Base-by-base conservation (phyloP, 805 yeast species). In the Vanderwaltozyma polyspora region DNA sequence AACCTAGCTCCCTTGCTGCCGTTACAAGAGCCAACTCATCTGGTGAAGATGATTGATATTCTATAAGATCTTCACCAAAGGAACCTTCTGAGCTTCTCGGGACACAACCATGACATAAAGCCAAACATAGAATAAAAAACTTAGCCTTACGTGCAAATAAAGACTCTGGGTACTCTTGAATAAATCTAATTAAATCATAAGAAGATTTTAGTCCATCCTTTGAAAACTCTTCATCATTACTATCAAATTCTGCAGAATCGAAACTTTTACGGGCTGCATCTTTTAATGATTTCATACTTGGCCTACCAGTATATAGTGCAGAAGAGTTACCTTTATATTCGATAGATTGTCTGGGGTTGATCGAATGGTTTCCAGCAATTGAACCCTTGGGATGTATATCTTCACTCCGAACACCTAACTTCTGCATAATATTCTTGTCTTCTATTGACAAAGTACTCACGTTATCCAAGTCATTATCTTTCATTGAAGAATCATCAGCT, bases 1-100 rank as follows among this genome's bases (percentile, higher is more conserved):
- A 91, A 0, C 99, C 99, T 67, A 91, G 67, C 51, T 91, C 98
- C 45, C 95, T 69, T 0, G 98, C 98, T 1, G 97, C 98, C 30
- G 79, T 74, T 3, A 91, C 89, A 21, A 91, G 62, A 0, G 99
- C 98, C 32, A 87, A 60, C 55, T 91, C 99, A 59, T 91, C 99
- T 0, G 98, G 99, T 0, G 96, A 87, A 0, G 97, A 76, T 0
- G 97, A 84, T 52, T 89, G 96, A 48, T 91, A 91, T 37, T 74
- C 77, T 17, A 86, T 72, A 16, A 66, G 63, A 16, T 66, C 75
- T 28, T 63, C 70, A 9, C 24, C 28, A 15, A 48, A 48, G 8
- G 32, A 33, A 17, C 38, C 26, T 15, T 28, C 38, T 1, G 52
- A 45, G 28, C 60, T 68, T 42, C 79, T 78, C 2, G 97, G 97